These are phyloP conservation scores for Silene noctiflora DNA, from an alignment of 179 eudicot species.

Conservation along the genomic window DNA sequence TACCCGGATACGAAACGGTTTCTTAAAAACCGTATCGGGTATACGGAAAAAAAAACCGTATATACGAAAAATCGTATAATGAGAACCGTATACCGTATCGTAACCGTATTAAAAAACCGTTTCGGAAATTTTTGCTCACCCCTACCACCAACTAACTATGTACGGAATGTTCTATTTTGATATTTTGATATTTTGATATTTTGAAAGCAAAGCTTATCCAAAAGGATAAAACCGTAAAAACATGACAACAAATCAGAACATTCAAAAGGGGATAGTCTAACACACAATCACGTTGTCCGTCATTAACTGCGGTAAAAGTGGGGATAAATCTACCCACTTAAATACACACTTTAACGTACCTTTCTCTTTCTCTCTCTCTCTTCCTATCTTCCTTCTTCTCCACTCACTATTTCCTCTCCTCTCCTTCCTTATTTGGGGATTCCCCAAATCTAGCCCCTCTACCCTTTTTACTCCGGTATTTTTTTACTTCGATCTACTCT, in stretches of 20 bases:
- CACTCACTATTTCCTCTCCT: background rate
- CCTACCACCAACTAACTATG: no score
- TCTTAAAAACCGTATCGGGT: no score
- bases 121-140: no score
- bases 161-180: no score
- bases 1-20: no score
- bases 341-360: background rate
- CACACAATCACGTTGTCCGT: slow-evolving; percentile 37
- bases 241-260: background rate
- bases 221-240: background rate
- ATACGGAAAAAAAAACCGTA: no score
- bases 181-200: no score
- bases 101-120: no score
- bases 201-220: background rate
- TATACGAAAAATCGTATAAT: no score
- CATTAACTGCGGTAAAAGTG: slow-evolving; percentile 34
- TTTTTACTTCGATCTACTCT: slow-evolving; percentile 3
- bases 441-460: background rate
- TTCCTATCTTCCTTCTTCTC: slow-evolving; percentile 3
- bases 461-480: background rate
- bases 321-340: slow-evolving; percentile 24
- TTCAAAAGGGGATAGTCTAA: background rate
- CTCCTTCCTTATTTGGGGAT: background rate
- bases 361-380: background rate
- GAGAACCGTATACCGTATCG: no score